phyloP scores from a whole-genome alignment of 345 rosid species.

The Lagerstroemia speciosa region DNA sequence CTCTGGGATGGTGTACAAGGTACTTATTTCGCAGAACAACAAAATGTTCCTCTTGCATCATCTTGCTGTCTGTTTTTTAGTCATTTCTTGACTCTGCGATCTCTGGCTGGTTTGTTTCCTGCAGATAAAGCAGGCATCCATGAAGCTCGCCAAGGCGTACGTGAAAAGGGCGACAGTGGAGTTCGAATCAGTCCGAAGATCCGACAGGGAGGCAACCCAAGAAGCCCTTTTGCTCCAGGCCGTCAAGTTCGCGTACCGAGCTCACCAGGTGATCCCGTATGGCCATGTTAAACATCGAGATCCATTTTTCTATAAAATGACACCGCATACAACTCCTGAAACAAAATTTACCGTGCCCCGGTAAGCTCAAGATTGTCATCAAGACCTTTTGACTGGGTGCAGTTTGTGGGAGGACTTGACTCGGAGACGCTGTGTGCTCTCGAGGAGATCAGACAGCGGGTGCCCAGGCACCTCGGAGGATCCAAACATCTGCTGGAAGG shows the following conservation, averaged over 20 bases:
- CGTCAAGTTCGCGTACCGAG: constrained; percentile 63
- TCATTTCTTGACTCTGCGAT: not conserved
- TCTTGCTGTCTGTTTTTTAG: too few species aligned
- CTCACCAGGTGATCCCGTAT: constrained; percentile 58
- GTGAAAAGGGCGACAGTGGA: constrained; percentile 70
- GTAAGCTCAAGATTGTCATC: not conserved
- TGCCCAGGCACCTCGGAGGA: constrained; percentile 42
- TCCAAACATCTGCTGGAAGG: constrained; percentile 41
- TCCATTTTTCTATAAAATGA: too few species aligned
- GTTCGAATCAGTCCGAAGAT: constrained; percentile 43
- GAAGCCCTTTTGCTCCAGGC: constrained; percentile 79
- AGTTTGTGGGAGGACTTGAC: constrained; percentile 92
- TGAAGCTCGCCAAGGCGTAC: constrained; percentile 68
- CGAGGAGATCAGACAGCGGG: constrained; percentile 69
- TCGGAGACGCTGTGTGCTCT: constrained; percentile 73
- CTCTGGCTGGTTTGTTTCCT: not conserved
- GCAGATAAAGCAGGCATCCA: constrained; percentile 71
- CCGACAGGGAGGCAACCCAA: constrained; percentile 57
- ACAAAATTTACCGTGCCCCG: too few species aligned
- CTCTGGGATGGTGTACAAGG: constrained; percentile 59
- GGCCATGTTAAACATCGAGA: not conserved
- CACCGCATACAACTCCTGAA: too few species aligned
- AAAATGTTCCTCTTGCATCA: too few species aligned
- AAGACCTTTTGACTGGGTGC: constrained; percentile 9
- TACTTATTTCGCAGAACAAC: constrained; percentile 6